These are phyloP conservation scores for Allium cepa DNA, from an alignment of 106 monocot species.

Conservation along the genomic window DNA sequence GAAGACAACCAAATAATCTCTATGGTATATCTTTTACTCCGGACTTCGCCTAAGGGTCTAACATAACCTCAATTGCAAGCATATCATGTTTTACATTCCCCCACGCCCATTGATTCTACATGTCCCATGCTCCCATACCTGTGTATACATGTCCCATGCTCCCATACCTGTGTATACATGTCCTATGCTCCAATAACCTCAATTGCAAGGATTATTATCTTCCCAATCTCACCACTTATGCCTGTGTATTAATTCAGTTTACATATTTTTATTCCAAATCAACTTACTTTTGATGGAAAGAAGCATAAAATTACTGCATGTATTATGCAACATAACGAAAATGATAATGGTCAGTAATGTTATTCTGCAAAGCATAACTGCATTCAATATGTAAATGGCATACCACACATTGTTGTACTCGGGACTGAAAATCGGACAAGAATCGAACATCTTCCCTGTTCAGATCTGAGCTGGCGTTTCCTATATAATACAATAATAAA, in stretches of 20 bases:
- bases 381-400: background rate
- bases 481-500: constrained; percentile 2
- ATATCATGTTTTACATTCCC: too few species aligned
- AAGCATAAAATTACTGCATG: background rate
- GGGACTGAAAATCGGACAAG: constrained; percentile 69
- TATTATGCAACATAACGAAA: background rate
- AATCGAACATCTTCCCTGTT: constrained; percentile 37
- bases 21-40: too few species aligned
- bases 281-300: background rate
- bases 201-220: too few species aligned
- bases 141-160: too few species aligned
- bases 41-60: too few species aligned
- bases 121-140: too few species aligned
- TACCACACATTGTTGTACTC: constrained; percentile 93
- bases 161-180: too few species aligned
- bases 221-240: background rate
- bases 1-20: too few species aligned
- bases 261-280: background rate
- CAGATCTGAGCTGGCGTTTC: constrained; percentile 11
- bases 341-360: background rate
- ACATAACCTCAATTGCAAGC: too few species aligned
- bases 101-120: too few species aligned
- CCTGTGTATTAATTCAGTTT: background rate
- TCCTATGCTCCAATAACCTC: too few species aligned
- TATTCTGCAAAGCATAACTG: too few species aligned